These are phyloP conservation scores for Alternaria longipes DNA, from an alignment of 2,329 filamentous ascomycete genomes.

Conservation along the genomic window DNA sequence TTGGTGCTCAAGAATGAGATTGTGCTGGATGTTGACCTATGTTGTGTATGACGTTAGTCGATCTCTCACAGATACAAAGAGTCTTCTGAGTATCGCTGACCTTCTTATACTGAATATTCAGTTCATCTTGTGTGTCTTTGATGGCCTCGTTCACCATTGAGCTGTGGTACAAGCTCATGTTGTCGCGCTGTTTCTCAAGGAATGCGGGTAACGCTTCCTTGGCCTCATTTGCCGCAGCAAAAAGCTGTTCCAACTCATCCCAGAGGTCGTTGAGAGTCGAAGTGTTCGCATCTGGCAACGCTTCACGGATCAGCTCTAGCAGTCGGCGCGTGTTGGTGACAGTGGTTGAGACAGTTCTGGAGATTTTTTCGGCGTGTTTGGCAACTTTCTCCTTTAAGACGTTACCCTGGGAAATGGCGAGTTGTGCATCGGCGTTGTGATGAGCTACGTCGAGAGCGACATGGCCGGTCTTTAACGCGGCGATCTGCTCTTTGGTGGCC, in stretches of 20 bases:
- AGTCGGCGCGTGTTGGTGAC: slow-evolving; percentile 33
- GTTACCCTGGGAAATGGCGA: slow-evolving; percentile 34
- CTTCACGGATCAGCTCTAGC: slow-evolving; percentile 35
- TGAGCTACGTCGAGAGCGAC: not conserved
- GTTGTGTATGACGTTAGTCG: not conserved
- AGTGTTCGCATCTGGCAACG: slow-evolving; percentile 21
- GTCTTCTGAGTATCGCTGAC: not conserved
- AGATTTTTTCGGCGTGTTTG: slow-evolving; percentile 27
- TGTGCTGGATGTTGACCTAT: slow-evolving; percentile 34
- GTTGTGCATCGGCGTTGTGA: slow-evolving; percentile 26
- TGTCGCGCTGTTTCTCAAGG: slow-evolving; percentile 42
- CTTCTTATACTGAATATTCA: slow-evolving; percentile 41
- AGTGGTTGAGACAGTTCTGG: slow-evolving; percentile 27
- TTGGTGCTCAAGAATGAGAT: slow-evolving; percentile 40
- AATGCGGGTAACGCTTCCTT: slow-evolving; percentile 34
- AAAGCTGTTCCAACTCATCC: slow-evolving; percentile 40
- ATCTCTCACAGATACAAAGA: not conserved
- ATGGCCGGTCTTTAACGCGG: slow-evolving; percentile 10
- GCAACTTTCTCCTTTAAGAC: slow-evolving; percentile 34
- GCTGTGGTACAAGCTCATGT: slow-evolving; percentile 35
- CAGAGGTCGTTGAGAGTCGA: slow-evolving; percentile 33
- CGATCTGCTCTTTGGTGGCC: slow-evolving; percentile 40
- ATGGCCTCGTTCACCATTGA: slow-evolving; percentile 37
- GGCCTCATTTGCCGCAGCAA: slow-evolving; percentile 26
- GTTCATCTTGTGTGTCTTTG: slow-evolving; percentile 33